Conservation (phyloP, 1,284 basidiomycete genomes). For the Boletus mariae region DNA sequence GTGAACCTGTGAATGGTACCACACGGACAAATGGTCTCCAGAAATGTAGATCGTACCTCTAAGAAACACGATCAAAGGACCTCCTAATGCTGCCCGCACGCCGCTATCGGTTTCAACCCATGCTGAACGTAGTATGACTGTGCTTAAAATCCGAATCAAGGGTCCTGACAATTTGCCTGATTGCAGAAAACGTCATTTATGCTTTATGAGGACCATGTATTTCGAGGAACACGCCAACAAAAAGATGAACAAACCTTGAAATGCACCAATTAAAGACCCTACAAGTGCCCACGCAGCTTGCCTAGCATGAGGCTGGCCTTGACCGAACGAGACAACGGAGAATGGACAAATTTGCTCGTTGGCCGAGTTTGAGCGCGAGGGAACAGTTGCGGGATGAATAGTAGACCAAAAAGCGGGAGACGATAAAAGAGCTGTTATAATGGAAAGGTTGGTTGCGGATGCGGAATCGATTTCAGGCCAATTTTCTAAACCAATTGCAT, state of each 20-base stretch:
- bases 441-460: conserved; percentile 19
- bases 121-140: conserved; percentile 64
- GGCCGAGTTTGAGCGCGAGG: neutral
- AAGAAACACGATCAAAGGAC: conserved; percentile 67
- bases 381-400: conserved; percentile 39
- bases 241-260: conserved; percentile 40
- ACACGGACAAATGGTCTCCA: neutral
- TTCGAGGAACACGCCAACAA: neutral
- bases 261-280: conserved; percentile 36
- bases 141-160: conserved; percentile 46
- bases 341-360: conserved; percentile 37
- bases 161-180: conserved; percentile 39
- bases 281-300: conserved; percentile 59
- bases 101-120: conserved; percentile 72
- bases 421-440: conserved; percentile 40
- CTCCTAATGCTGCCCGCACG: conserved; percentile 68
- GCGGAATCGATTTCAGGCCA: conserved; percentile 11
- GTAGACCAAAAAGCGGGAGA: conserved; percentile 60
- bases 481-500: conserved; percentile 14
- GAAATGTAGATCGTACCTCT: conserved; percentile 44
- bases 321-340: conserved; percentile 50
- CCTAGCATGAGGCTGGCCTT: conserved; percentile 63
- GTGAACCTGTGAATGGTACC: conserved; percentile 5
- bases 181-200: conserved; percentile 4
- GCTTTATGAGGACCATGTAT: neutral